Conservation (phyloP, 495 filamentous ascomycete genomes). For the Achaetomiella virescens region DNA sequence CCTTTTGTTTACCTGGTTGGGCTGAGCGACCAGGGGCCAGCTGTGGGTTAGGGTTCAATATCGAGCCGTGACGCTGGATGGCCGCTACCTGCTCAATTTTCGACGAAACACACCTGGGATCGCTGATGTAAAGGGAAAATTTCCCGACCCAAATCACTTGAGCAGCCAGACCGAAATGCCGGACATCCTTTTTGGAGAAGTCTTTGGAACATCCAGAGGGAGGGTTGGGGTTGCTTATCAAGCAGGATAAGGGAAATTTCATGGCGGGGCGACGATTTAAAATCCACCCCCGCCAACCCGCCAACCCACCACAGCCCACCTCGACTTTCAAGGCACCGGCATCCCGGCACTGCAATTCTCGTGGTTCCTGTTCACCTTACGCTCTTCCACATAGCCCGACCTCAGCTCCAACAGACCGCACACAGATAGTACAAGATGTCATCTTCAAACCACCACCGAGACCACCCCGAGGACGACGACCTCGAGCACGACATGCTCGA, state of each 20-base stretch:
- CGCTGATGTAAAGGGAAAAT: no score
- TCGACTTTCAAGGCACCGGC: neutral
- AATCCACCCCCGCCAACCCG: slow-evolving; percentile 4
- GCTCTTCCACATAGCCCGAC: neutral
- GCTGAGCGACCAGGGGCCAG: no score
- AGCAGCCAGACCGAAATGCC: no score
- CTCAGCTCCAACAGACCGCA: neutral
- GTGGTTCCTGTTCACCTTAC: neutral
- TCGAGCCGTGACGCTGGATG: no score
- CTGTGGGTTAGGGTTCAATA: no score
- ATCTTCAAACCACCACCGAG: slow-evolving; percentile 19
- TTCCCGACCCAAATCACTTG: no score
- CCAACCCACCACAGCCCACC: neutral
- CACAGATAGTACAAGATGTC: slow-evolving; percentile 7
- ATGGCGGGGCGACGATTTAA: neutral
- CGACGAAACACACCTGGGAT: no score
- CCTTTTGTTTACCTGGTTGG: no score
- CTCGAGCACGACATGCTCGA: slow-evolving; percentile 55
- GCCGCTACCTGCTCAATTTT: no score
- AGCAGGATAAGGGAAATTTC: slow-evolving; percentile 4
- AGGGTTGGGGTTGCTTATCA: slow-evolving; percentile 14
- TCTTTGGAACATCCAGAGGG: neutral
- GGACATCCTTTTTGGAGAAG: no score
- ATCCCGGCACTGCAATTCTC: no score
- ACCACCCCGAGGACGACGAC: slow-evolving; percentile 38